Conservation (phyloP, 2,329 filamentous ascomycete genomes). For the Xylaria sp. region DNA sequence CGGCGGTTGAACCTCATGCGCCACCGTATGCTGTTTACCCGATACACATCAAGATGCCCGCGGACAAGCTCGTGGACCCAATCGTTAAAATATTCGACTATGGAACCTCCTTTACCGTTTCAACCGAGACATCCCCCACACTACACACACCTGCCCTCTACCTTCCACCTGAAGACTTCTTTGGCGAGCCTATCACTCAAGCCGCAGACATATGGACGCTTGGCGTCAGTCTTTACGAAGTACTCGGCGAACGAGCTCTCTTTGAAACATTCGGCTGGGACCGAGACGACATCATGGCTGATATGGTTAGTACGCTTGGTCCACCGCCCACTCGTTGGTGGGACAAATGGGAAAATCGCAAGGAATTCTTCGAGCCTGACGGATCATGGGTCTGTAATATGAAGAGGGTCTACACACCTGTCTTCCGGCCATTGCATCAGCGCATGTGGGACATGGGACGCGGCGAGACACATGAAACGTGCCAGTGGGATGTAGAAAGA, state of each 20-base stretch:
- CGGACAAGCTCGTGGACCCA: conserved; percentile 18
- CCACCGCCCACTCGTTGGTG: conserved; percentile 32
- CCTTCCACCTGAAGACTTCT: conserved; percentile 34
- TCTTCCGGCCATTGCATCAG: conserved; percentile 18
- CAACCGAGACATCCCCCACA: conserved; percentile 17
- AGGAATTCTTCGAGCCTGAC: conserved; percentile 25
- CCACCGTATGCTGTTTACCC: conserved; percentile 32
- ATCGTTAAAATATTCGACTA: conserved; percentile 30
- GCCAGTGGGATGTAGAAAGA: conserved; percentile 25
- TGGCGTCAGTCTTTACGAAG: conserved; percentile 33
- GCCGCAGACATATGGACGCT: conserved; percentile 36
- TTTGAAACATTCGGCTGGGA: conserved; percentile 32
- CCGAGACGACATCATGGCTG: conserved; percentile 31
- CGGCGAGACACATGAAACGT: conserved; percentile 14
- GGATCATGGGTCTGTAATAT: conserved; percentile 18
- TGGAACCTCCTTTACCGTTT: conserved; percentile 32
- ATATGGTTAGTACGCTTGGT: conserved; percentile 33
- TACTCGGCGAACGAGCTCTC: conserved; percentile 31
- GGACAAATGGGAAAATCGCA: conserved; percentile 29
- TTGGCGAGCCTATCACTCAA: conserved; percentile 30
- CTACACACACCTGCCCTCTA: conserved; percentile 31
- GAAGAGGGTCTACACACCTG: conserved; percentile 18
- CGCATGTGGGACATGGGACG: conserved; percentile 20
- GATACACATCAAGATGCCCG: conserved; percentile 26
- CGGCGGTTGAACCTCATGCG: conserved; percentile 26